phyloP scores from a whole-genome alignment of 371 early-diverging fungal species.

The Lichtheimia ornata region DNA sequence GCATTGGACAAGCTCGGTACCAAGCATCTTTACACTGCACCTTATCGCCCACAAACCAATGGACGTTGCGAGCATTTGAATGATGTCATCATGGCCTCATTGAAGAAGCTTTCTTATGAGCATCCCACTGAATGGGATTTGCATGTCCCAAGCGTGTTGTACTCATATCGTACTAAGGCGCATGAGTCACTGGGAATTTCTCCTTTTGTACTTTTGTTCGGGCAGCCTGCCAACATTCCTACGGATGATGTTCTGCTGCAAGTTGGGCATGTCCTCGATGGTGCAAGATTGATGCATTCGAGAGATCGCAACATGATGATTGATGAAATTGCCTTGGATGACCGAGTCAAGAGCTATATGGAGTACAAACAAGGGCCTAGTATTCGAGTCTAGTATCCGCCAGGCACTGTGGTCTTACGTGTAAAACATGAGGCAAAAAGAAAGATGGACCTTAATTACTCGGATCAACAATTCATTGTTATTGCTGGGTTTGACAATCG shows the following conservation, averaged over 20 bases:
- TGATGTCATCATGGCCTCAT: neutral
- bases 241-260: too few species aligned
- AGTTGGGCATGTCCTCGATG: neutral
- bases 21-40: slow-evolving; percentile 4
- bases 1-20: neutral
- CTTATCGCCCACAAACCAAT: slow-evolving; percentile 7
- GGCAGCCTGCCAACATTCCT: neutral
- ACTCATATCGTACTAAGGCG: slow-evolving; percentile 12
- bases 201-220: slow-evolving; percentile 9
- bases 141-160: slow-evolving; percentile 1
- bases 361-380: neutral
- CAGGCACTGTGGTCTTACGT: neutral
- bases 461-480: neutral
- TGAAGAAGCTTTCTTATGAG: neutral
- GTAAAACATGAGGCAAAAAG: neutral
- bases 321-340: neutral
- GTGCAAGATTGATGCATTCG: neutral
- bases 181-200: slow-evolving; percentile 1
- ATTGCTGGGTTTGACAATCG: slow-evolving; percentile 6
- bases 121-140: slow-evolving; percentile 7
- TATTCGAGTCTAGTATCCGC: neutral
- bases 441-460: neutral
- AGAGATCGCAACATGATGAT: neutral
- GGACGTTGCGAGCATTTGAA: slow-evolving; percentile 7
- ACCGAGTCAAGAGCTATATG: neutral